These are phyloP conservation scores for Huntiella moniliformis DNA, from an alignment of 2,329 filamentous ascomycete genomes.

Conservation along the genomic window DNA sequence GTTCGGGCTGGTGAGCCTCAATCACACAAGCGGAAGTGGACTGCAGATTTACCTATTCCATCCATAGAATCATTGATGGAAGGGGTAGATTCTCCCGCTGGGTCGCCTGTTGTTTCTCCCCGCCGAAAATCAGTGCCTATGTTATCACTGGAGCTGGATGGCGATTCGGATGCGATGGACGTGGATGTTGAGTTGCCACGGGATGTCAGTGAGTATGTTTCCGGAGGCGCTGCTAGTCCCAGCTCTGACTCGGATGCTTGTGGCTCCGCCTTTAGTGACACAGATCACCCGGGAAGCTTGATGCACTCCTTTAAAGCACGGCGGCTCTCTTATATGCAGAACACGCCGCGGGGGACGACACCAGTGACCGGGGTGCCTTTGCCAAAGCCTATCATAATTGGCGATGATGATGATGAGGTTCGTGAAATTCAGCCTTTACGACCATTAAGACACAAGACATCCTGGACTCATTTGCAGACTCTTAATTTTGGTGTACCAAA, in stretches of 20 bases:
- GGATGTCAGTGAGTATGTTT: neutral
- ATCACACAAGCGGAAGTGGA: slow-evolving; percentile 1
- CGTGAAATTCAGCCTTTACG: neutral
- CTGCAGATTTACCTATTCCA: neutral
- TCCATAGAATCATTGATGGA: neutral
- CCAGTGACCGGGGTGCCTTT: neutral
- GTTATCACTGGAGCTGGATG: neutral
- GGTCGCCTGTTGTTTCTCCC: neutral
- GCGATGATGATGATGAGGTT: neutral
- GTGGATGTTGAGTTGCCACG: neutral
- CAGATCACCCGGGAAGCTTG: neutral
- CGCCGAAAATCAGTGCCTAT: neutral
- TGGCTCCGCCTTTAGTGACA: neutral
- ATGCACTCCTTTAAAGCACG: neutral
- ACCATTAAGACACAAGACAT: neutral
- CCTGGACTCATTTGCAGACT: neutral
- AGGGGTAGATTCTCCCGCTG: too few species aligned
- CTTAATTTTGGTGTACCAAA: neutral
- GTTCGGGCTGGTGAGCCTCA: neutral
- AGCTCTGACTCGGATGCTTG: neutral
- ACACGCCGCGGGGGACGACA: slow-evolving; percentile 1
- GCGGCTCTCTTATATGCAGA: slow-evolving; percentile 1
- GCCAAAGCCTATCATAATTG: neutral
- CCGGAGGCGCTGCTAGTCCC: neutral
- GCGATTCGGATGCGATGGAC: neutral